phyloP scores from a whole-genome alignment of 2,329 filamentous ascomycete genomes.

The Cladosporium sp. region DNA sequence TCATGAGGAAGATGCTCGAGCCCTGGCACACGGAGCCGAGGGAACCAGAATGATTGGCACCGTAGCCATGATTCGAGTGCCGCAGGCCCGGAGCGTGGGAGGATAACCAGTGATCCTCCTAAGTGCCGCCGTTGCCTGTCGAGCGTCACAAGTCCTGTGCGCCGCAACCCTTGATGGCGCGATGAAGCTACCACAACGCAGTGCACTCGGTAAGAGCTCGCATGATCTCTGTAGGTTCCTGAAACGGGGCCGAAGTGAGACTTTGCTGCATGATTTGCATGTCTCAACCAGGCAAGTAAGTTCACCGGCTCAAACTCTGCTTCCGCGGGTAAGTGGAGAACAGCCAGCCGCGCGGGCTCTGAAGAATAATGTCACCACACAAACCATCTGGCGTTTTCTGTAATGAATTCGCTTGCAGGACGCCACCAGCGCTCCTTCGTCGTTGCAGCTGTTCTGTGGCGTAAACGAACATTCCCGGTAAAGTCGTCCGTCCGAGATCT shows the following conservation, averaged over 20 bases:
- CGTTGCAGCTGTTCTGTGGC: neutral
- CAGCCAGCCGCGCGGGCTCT: neutral
- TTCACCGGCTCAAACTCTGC: neutral
- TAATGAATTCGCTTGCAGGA: neutral
- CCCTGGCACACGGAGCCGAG: neutral
- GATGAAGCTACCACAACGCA: neutral
- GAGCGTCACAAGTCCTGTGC: neutral
- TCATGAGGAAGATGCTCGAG: neutral
- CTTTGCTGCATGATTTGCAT: neutral
- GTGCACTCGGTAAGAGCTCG: neutral
- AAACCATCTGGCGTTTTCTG: neutral
- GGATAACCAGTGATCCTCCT: neutral
- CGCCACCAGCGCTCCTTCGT: constrained; percentile 5
- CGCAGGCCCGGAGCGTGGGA: neutral
- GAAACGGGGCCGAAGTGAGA: neutral
- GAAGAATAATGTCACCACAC: neutral
- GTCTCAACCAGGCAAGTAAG: constrained; percentile 4
- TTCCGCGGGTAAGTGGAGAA: constrained; percentile 2
- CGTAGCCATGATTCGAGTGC: neutral
- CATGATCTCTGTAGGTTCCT: neutral
- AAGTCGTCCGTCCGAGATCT: too few species aligned
- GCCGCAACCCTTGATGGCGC: neutral
- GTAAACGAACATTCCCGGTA: too few species aligned
- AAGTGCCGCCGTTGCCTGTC: too few species aligned
- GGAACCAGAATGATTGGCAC: neutral